Base-by-base conservation (phyloP, 495 filamentous ascomycete genomes). In the Clohesyomyces aquaticus region DNA sequence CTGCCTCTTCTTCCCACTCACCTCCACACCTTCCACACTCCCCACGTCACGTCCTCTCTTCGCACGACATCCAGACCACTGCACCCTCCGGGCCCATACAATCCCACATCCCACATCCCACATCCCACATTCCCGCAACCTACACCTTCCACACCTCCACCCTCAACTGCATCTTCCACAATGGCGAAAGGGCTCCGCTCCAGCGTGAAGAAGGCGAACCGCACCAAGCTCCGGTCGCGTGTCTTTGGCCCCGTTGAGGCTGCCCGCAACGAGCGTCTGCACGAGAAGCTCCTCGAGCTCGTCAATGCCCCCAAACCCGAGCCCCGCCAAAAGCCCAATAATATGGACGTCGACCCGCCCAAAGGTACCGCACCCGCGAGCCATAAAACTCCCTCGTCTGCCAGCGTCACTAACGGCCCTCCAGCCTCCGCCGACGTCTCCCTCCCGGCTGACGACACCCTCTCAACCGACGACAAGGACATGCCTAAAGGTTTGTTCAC, bases 181-280 rank as follows among this genome's bases (percentile, higher is more conserved):
- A 96, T 96, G 92, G 92, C 91, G 2, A 96, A 94, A 70, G 87
- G 89, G 71, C 76, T 87, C 48, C 81, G 92, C 68, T 80, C 91
- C 42, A 91, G 87, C 67, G 77, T 80, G 51, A 83, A 81, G 66
- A 96, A 96, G 80, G 78, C 82, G 66, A 93, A 96, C 77, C 87
- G 88, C 71, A 80, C 83, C 58, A 85, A 80, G 56, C 80, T 96
- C 47, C 91, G 91, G 74, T 78, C 82, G 56, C 86, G 81, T 54
- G 85, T 96, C 61, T 96, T 95, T 73, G 87, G 85, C 0, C 92
- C 92, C 10, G 83, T 86, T 45, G 90, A 91, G 69, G 74, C 80
- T 69, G 91, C 88, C 38, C 83, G 92, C 54, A 87, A 83, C 45
- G 85, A 89, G 73, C 84, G 92, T 67, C 82, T 96, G 16, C 88